Percentiles rank a stretch among this genome's conserved stretches.
Conservation (phyloP, 2,329 filamentous ascomycete genomes). For the Apiospora rasikravindrae region DNA sequence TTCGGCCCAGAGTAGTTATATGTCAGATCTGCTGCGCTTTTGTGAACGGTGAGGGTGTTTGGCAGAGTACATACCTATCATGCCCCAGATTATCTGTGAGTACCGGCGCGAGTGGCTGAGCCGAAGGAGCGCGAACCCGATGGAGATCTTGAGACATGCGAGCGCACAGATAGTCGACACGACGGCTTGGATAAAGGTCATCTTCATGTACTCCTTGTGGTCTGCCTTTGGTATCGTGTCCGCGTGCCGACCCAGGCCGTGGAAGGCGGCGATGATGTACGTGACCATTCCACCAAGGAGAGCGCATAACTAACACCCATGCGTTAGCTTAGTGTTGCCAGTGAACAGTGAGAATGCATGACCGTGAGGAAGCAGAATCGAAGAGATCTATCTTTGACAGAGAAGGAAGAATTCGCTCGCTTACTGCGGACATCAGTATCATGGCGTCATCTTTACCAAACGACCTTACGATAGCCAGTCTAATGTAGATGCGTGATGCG, state of each 20-base stretch:
- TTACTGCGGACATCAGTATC: constrained; percentile 19
- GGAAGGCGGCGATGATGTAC: constrained; percentile 1
- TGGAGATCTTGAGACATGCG: constrained; percentile 37
- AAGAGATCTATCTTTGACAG: constrained; percentile 18
- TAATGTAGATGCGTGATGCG: constrained; percentile 10
- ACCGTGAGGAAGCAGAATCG: constrained; percentile 28
- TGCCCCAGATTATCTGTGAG: constrained; percentile 23
- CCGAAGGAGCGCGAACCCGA: constrained; percentile 47
- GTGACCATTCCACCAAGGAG: background rate
- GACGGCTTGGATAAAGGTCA: constrained; percentile 52
- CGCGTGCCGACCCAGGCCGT: background rate
- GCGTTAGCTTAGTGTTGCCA: background rate
- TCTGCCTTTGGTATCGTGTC: background rate
- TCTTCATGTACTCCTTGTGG: constrained; percentile 43
- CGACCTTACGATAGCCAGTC: constrained; percentile 1
- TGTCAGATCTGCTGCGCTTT: no score
- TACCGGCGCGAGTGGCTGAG: constrained; percentile 33
- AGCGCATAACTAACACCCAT: background rate
- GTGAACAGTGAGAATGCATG: constrained; percentile 16
- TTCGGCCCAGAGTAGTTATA: background rate
- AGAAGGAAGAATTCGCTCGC: background rate
- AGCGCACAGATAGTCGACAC: constrained; percentile 48
- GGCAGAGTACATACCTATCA: constrained; percentile 9
- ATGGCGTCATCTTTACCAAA: constrained; percentile 19
- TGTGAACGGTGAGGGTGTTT: background rate